Evolutionary conservation across 768 basidiomycete genomes (phyloP).

Genomic region (Calocera viscosa): DNA sequence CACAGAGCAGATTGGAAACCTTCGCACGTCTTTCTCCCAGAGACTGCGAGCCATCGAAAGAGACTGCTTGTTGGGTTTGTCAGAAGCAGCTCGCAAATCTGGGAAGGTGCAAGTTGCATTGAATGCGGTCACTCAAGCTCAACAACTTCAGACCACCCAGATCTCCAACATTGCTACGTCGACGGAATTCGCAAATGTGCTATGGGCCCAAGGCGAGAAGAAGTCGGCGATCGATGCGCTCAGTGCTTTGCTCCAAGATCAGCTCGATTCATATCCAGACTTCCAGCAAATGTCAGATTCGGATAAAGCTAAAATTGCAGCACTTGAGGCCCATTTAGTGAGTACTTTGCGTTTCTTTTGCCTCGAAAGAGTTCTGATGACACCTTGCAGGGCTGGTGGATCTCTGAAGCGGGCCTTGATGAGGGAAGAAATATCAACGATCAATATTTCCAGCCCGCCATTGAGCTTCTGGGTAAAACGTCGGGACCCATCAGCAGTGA

Average conservation of each 20-base stretch:
- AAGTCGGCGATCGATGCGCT: slow-evolving; percentile 67
- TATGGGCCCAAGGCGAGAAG: slow-evolving; percentile 82
- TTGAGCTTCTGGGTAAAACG: slow-evolving; percentile 24
- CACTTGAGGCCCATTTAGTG: slow-evolving; percentile 50
- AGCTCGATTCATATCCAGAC: background rate
- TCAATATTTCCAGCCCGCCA: slow-evolving; percentile 59
- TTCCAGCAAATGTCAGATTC: background rate
- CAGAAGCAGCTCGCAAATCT: slow-evolving; percentile 53
- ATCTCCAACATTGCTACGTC: slow-evolving; percentile 44
- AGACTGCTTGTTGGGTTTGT: slow-evolving; percentile 56
- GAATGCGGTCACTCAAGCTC: slow-evolving; percentile 70
- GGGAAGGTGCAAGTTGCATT: slow-evolving; percentile 68
- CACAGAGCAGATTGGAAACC: slow-evolving; percentile 50
- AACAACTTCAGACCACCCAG: slow-evolving; percentile 37
- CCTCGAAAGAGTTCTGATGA: background rate
- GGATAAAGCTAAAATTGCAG: background rate
- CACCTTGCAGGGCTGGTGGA: slow-evolving; percentile 69
- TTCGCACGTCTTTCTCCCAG: slow-evolving; percentile 42
- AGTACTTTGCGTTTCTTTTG: slow-evolving; percentile 19
- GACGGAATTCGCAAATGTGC: slow-evolving; percentile 75
- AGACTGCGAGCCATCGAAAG: slow-evolving; percentile 51
- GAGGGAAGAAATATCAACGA: slow-evolving; percentile 58
- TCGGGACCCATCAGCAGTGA: slow-evolving; percentile 13
- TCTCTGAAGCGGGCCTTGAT: slow-evolving; percentile 69
- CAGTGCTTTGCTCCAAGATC: slow-evolving; percentile 27